Evolutionary conservation across 768 basidiomycete genomes (phyloP).

Genomic region (Boletellus ananas): DNA sequence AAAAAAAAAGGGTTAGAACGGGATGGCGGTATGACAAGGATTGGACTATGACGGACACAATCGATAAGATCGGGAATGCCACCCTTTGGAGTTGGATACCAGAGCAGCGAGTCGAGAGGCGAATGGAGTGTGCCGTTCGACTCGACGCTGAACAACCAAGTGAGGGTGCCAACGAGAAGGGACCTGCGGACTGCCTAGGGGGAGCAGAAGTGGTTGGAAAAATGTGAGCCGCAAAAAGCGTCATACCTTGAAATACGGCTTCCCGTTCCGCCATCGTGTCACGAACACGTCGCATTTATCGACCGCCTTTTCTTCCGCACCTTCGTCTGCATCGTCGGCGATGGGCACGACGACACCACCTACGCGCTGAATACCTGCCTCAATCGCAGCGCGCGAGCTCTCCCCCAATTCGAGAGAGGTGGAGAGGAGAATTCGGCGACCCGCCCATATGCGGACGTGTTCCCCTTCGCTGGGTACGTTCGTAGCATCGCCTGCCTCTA

Average conservation of each 20-base stretch:
- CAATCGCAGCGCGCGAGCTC: slow-evolving; percentile 50
- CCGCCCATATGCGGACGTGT: slow-evolving; percentile 52
- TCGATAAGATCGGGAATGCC: slow-evolving; percentile 55
- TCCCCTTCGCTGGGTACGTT: slow-evolving; percentile 23
- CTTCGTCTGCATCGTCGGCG: slow-evolving; percentile 41
- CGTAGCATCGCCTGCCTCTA: slow-evolving; percentile 9
- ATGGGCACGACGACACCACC: slow-evolving; percentile 56
- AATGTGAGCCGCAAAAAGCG: not conserved
- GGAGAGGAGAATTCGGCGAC: slow-evolving; percentile 59
- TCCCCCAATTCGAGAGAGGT: slow-evolving; percentile 50
- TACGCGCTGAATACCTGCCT: slow-evolving; percentile 53
- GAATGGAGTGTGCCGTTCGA: slow-evolving; percentile 54
- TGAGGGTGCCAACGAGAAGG: slow-evolving; percentile 62
- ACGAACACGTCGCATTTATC: slow-evolving; percentile 69
- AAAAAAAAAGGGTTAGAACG: slow-evolving; percentile 1
- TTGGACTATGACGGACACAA: slow-evolving; percentile 47
- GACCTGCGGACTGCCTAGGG: slow-evolving; percentile 50
- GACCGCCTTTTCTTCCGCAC: slow-evolving; percentile 33
- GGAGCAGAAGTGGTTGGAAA: not conserved
- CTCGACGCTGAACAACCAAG: slow-evolving; percentile 82
- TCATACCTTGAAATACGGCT: slow-evolving; percentile 65
- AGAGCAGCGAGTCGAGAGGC: slow-evolving; percentile 73
- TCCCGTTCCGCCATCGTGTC: slow-evolving; percentile 63
- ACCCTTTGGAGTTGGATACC: slow-evolving; percentile 73
- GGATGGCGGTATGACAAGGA: not conserved